Evolutionary conservation across 352 stramenopile genomes (phyloP).

Genomic region (Aphanomyces euteiches): DNA sequence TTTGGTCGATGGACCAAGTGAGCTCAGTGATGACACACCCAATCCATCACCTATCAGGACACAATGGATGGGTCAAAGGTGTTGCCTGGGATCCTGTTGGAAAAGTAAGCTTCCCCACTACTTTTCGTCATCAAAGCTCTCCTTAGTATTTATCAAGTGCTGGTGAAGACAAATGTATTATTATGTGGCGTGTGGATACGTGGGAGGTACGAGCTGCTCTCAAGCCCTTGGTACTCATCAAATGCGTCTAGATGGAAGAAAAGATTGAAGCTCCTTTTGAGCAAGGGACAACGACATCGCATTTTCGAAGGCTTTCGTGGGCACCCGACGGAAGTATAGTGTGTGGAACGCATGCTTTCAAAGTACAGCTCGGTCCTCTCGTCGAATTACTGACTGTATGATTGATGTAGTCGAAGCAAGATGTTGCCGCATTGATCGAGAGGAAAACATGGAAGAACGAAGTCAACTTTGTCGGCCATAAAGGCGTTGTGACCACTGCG

Average conservation of each 20-base stretch:
- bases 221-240: not conserved
- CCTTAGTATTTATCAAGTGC: constrained; percentile 76
- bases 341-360: constrained; percentile 80
- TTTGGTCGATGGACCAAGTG: constrained; percentile 71
- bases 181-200: constrained; percentile 76
- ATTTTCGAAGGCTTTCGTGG: constrained; percentile 82
- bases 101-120: constrained; percentile 41
- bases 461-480: constrained; percentile 82
- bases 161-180: constrained; percentile 82
- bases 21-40: constrained; percentile 73
- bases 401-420: constrained; percentile 61
- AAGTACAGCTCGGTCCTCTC: constrained; percentile 13
- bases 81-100: constrained; percentile 83
- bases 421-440: constrained; percentile 74
- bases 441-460: constrained; percentile 76
- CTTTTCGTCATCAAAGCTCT: not conserved
- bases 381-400: not conserved
- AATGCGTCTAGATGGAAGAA: constrained; percentile 10
- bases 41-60: constrained; percentile 65
- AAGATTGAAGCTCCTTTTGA: constrained; percentile 51
- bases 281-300: constrained; percentile 66
- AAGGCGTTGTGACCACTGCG: constrained; percentile 70
- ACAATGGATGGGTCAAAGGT: constrained; percentile 85
- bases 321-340: constrained; percentile 75
- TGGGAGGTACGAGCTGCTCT: constrained; percentile 46